Evolutionary conservation across 371 early-diverging fungal genomes (phyloP).

Genomic region (Rhizomucor pusillus): DNA sequence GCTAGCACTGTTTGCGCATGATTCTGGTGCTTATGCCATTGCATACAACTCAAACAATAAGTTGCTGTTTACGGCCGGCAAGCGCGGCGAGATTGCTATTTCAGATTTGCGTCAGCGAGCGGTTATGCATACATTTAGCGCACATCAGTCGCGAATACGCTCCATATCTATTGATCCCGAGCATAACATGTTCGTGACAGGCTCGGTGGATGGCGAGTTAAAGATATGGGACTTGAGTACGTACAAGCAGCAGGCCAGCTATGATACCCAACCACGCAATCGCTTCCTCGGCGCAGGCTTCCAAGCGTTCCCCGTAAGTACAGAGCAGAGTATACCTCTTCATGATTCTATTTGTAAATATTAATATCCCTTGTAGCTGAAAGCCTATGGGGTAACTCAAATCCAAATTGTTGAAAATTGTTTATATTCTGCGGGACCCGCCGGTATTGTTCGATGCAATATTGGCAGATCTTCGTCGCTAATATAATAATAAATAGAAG

Average conservation of each 20-base stretch:
- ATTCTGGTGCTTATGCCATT: constrained; percentile 66
- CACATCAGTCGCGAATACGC: constrained; percentile 68
- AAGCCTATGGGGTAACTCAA: constrained; percentile 52
- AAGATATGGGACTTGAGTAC: constrained; percentile 71
- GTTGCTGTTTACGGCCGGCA: constrained; percentile 71
- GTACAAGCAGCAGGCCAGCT: constrained; percentile 47
- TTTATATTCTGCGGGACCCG: constrained; percentile 47
- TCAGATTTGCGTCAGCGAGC: constrained; percentile 74
- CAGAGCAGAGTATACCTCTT: background rate
- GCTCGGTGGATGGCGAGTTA: constrained; percentile 60
- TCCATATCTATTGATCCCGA: constrained; percentile 64
- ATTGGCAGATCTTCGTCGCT: too few species aligned
- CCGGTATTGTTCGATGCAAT: constrained; percentile 36
- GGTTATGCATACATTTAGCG: constrained; percentile 67
- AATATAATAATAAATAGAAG: too few species aligned
- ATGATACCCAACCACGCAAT: constrained; percentile 58
- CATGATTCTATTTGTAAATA: background rate
- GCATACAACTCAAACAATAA: constrained; percentile 61
- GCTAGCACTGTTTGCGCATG: constrained; percentile 46
- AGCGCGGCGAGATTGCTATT: constrained; percentile 78
- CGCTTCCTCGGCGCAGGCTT: constrained; percentile 55
- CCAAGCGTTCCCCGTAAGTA: constrained; percentile 58
- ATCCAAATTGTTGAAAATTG: constrained; percentile 28
- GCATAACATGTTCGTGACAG: constrained; percentile 59
- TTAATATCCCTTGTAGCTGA: constrained; percentile 25